Percentiles rank a stretch among this genome's conserved stretches.
phyloP scores from a whole-genome alignment of 148 eudicot genomes.

The Vaccinium macrocarpon region DNA sequence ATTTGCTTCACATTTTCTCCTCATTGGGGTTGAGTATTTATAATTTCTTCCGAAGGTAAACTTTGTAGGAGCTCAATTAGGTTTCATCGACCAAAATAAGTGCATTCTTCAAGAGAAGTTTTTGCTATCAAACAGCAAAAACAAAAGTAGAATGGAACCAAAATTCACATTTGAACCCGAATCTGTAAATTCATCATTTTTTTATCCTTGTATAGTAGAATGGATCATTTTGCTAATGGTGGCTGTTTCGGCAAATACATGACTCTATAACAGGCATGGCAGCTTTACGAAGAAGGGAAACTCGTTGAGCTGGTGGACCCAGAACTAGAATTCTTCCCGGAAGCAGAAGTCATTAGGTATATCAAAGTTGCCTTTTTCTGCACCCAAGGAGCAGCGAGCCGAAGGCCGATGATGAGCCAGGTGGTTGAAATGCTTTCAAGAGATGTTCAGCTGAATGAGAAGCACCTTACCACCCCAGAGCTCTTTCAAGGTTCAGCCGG shows the following conservation, averaged over 20 bases:
- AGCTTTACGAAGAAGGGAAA: slow-evolving; percentile 62
- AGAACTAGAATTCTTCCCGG: slow-evolving; percentile 58
- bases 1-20: neutral
- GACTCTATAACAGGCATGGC: slow-evolving; percentile 66
- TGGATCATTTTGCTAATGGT: neutral
- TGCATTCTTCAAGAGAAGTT: neutral
- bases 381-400: slow-evolving; percentile 66
- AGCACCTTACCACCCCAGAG: slow-evolving; percentile 71
- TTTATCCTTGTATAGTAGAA: neutral
- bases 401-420: slow-evolving; percentile 86
- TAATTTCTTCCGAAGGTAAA: neutral
- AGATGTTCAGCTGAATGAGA: slow-evolving; percentile 55
- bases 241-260: neutral
- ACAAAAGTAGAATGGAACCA: neutral
- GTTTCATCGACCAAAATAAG: neutral
- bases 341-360: slow-evolving; percentile 52
- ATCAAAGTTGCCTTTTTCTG: slow-evolving; percentile 87
- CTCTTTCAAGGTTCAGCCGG: slow-evolving; percentile 42
- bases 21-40: neutral
- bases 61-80: neutral
- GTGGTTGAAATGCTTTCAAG: slow-evolving; percentile 76
- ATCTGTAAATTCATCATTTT: neutral
- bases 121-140: slow-evolving; percentile 19
- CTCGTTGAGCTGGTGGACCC: slow-evolving; percentile 74
- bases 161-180: neutral